These are phyloP conservation scores for Leptographium procerum DNA, from an alignment of 2,329 filamentous ascomycete genomes.

Conservation along the genomic window DNA sequence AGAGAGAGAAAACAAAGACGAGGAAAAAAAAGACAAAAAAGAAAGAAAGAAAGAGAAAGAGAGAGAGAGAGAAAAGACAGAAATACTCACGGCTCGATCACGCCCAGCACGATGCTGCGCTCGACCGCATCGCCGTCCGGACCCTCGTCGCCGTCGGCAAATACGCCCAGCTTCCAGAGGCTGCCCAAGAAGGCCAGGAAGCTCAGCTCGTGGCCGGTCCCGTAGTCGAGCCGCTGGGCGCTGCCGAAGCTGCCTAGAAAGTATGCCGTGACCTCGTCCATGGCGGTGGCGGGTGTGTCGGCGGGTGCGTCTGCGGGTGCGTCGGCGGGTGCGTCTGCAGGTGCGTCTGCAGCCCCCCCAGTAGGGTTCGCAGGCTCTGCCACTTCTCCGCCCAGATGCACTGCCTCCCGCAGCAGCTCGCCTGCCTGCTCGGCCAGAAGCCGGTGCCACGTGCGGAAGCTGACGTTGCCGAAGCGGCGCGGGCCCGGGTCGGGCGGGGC, in stretches of 20 bases:
- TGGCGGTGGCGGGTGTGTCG: conserved; percentile 31
- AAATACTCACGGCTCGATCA: conserved; percentile 65
- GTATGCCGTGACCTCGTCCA: conserved; percentile 63
- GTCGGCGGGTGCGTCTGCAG: background rate
- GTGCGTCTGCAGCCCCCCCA: too few relatives aligned
- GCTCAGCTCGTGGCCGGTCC: conserved; percentile 89
- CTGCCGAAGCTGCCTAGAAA: conserved; percentile 82
- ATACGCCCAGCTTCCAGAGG: conserved; percentile 82
- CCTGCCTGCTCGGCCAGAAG: conserved; percentile 51
- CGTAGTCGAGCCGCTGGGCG: conserved; percentile 81
- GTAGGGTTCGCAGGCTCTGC: too few relatives aligned
- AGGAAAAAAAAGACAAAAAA: background rate
- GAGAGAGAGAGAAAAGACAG: conserved; percentile 2
- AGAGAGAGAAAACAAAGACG: conserved; percentile 14
- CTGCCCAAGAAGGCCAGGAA: conserved; percentile 85
- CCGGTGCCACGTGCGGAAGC: conserved; percentile 74
- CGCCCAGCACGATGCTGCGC: conserved; percentile 66
- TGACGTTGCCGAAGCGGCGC: conserved; percentile 81
- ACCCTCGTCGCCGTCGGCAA: conserved; percentile 37
- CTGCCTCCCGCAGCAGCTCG: conserved; percentile 42
- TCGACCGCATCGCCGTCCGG: conserved; percentile 46
- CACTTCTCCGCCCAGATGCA: conserved; percentile 32
- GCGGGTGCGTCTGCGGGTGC: conserved; percentile 8
- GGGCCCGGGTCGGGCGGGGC: conserved; percentile 78
- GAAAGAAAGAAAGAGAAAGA: background rate